Evolutionary conservation across 2,329 filamentous ascomycete genomes (phyloP).

Genomic region (Pestalotiopsis sp.): DNA sequence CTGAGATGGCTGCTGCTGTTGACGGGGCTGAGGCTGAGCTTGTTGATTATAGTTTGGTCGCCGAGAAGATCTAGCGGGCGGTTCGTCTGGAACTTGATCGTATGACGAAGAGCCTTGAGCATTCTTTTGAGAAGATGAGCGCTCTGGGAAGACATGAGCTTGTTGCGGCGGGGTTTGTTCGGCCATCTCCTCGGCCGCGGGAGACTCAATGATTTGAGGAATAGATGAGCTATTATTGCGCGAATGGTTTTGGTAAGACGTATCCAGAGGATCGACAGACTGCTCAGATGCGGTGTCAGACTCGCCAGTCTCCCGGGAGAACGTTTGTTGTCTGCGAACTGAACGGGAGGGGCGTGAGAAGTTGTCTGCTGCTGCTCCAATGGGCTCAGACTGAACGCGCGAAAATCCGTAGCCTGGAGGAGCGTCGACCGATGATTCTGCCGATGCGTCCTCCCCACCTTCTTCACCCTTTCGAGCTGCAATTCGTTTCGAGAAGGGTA

Average conservation of each 20-base stretch:
- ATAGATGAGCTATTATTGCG: slow-evolving; percentile 34
- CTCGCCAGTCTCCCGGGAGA: slow-evolving; percentile 45
- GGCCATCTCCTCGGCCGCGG: slow-evolving; percentile 45
- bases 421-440: slow-evolving; percentile 44
- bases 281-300: slow-evolving; percentile 20
- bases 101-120: slow-evolving; percentile 51
- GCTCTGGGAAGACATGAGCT: slow-evolving; percentile 48
- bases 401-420: slow-evolving; percentile 56
- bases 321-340: slow-evolving; percentile 51
- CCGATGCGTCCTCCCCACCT: slow-evolving; percentile 44
- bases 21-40: slow-evolving; percentile 17
- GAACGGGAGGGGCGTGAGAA: slow-evolving; percentile 62
- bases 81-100: slow-evolving; percentile 43
- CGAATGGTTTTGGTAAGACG: slow-evolving; percentile 22
- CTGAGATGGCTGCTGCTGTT: slow-evolving; percentile 19
- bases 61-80: slow-evolving; percentile 49
- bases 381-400: slow-evolving; percentile 72
- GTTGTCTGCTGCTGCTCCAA: slow-evolving; percentile 50
- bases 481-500: slow-evolving; percentile 74
- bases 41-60: slow-evolving; percentile 37
- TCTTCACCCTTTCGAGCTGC: slow-evolving; percentile 67
- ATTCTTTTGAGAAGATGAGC: slow-evolving; percentile 56
- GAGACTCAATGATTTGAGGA: slow-evolving; percentile 69
- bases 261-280: slow-evolving; percentile 22
- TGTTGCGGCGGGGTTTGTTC: slow-evolving; percentile 25